Evolutionary conservation across 768 basidiomycete genomes (phyloP).

Genomic region (Lactarius trivialis): DNA sequence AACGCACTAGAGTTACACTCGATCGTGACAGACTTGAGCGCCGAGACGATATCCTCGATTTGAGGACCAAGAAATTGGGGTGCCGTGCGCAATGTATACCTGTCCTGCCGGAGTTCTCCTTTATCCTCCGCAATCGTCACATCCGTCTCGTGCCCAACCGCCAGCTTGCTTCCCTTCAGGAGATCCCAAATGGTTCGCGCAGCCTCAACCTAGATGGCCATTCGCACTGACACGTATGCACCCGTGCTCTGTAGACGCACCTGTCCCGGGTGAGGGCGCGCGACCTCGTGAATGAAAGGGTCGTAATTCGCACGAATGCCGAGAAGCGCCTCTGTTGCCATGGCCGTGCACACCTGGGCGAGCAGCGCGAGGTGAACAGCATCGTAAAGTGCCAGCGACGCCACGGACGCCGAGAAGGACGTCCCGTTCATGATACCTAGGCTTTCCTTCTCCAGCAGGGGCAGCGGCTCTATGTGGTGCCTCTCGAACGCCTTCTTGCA

Average conservation of each 20-base stretch:
- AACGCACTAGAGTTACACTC: slow-evolving; percentile 79
- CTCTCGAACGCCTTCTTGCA: slow-evolving; percentile 50
- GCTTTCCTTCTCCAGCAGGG: slow-evolving; percentile 68
- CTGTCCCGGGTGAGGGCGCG: slow-evolving; percentile 82
- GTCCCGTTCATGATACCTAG: slow-evolving; percentile 82
- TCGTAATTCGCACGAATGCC: slow-evolving; percentile 68
- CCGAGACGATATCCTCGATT: slow-evolving; percentile 67
- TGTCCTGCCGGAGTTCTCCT: slow-evolving; percentile 73
- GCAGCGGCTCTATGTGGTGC: slow-evolving; percentile 57
- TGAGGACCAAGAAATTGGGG: slow-evolving; percentile 86
- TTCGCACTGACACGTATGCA: neutral
- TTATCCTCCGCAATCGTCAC: slow-evolving; percentile 64
- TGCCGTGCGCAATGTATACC: slow-evolving; percentile 69
- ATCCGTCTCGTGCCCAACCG: slow-evolving; percentile 56
- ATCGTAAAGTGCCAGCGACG: slow-evolving; percentile 64
- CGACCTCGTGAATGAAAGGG: slow-evolving; percentile 68
- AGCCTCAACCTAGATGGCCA: slow-evolving; percentile 47
- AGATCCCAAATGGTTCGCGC: slow-evolving; percentile 65
- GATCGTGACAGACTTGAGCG: slow-evolving; percentile 55
- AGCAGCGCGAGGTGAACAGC: slow-evolving; percentile 63
- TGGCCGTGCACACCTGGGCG: slow-evolving; percentile 68
- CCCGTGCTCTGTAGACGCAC: slow-evolving; percentile 28
- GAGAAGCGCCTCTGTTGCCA: slow-evolving; percentile 76
- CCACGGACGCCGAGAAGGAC: slow-evolving; percentile 74
- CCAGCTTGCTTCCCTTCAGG: slow-evolving; percentile 63